Percentiles rank a stretch among this genome's conserved stretches.
phyloP scores from a whole-genome alignment of 257 asterid genomes.

The Cynanchum wilfordii region DNA sequence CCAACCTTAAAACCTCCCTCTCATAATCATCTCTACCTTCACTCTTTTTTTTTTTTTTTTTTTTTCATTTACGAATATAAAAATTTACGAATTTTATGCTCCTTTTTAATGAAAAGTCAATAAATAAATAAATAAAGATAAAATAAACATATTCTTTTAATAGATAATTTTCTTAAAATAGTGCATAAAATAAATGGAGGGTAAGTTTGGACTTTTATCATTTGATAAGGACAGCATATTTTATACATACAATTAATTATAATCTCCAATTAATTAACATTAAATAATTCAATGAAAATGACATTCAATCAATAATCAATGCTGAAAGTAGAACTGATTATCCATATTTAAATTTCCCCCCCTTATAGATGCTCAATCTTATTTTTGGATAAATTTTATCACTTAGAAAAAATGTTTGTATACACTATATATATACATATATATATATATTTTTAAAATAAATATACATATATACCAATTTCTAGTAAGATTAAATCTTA shows the following conservation, averaged over 20 bases:
- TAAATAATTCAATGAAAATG: slow-evolving; percentile 9
- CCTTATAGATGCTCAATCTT: not conserved
- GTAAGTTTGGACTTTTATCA: not conserved
- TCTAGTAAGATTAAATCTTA: too few species aligned
- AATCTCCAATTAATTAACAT: slow-evolving; percentile 1
- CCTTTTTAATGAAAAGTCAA: too few species aligned
- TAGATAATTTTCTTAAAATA: not conserved
- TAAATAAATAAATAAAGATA: too few species aligned
- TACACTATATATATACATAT: too few species aligned
- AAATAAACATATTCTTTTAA: not conserved
- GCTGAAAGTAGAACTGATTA: not conserved
- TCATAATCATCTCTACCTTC: too few species aligned
- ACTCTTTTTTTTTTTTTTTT: too few species aligned
- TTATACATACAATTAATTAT: not conserved
- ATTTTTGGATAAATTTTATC: not conserved
- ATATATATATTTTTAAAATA: too few species aligned
- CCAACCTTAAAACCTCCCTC: not conserved
- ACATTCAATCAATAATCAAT: slow-evolving; percentile 3
- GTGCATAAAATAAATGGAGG: not conserved
- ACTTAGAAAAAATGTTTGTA: not conserved
- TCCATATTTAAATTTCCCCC: not conserved
- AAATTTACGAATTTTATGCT: too few species aligned
- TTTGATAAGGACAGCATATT: not conserved
- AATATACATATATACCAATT: too few species aligned
- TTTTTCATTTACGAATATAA: too few species aligned